Conservation (phyloP, 1,139 yeast species). For the Saccharomyces hybrid region DNA sequence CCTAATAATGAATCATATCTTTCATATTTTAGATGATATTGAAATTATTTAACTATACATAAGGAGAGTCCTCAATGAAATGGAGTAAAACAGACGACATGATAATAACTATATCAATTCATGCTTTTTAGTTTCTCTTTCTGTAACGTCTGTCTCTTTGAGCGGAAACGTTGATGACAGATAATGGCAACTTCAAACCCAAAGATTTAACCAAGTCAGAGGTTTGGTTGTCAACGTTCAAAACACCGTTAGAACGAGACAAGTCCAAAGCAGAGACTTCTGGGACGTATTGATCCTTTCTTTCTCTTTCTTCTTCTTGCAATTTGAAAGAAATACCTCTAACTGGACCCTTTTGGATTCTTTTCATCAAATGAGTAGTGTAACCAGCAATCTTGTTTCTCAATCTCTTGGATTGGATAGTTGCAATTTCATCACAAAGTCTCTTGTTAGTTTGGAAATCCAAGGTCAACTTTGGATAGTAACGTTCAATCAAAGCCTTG, state of each 20-base stretch:
- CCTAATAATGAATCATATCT: not conserved
- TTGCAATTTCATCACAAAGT: conserved; percentile 96
- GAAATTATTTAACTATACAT: not conserved
- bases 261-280: conserved; percentile 99
- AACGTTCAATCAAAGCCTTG: conserved; percentile 98
- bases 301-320: conserved; percentile 99
- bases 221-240: conserved; percentile 97
- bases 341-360: conserved; percentile 99
- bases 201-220: conserved; percentile 92
- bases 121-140: conserved; percentile 65
- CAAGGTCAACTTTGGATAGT: conserved; percentile 99
- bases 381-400: conserved; percentile 99
- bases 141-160: conserved; percentile 94
- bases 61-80: conserved; percentile 1
- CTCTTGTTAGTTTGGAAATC: conserved; percentile 99
- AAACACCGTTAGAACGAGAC: conserved; percentile 91
- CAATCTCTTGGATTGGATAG: conserved; percentile 98
- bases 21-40: not conserved
- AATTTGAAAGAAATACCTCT: conserved; percentile 99
- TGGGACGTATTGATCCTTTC: conserved; percentile 99
- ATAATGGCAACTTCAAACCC: conserved; percentile 93
- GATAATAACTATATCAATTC: conserved; percentile 4
- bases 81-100: not conserved
- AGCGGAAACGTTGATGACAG: conserved; percentile 86
- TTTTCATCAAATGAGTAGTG: conserved; percentile 99